phyloP scores from a whole-genome alignment of 768 basidiomycete species.

The Tubosaeta sp. region DNA sequence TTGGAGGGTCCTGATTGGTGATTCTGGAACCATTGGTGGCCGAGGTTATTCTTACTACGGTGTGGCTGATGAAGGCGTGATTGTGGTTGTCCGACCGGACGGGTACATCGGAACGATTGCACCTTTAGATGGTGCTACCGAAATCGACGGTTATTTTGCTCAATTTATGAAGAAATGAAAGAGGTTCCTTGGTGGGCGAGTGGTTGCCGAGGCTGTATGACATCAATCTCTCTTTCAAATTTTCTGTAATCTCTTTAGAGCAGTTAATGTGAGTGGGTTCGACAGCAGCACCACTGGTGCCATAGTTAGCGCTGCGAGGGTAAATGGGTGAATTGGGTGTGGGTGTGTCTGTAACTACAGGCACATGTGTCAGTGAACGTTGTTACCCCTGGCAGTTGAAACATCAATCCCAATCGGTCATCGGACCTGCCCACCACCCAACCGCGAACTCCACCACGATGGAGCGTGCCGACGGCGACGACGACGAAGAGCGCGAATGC shows the following conservation, averaged over 20 bases:
- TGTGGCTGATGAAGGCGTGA: slow-evolving; percentile 23
- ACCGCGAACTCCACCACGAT: too few species aligned
- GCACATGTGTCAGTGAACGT: too few species aligned
- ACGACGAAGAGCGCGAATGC: too few species aligned
- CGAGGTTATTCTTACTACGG: slow-evolving; percentile 57
- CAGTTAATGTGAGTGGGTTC: not conserved
- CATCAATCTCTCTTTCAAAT: not conserved
- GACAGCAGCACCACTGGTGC: too few species aligned
- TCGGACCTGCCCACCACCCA: too few species aligned
- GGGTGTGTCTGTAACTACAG: too few species aligned
- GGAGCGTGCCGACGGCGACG: too few species aligned
- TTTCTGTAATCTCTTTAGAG: not conserved
- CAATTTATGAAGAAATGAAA: slow-evolving; percentile 33
- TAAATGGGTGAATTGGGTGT: too few species aligned
- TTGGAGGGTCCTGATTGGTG: slow-evolving; percentile 59
- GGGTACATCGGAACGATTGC: slow-evolving; percentile 60
- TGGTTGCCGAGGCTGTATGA: not conserved
- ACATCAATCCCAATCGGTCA: too few species aligned
- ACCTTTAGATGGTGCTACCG: slow-evolving; percentile 37
- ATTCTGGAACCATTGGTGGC: slow-evolving; percentile 48
- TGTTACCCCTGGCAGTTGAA: too few species aligned
- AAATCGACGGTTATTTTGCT: slow-evolving; percentile 46
- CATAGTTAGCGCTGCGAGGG: too few species aligned
- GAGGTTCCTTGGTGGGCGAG: not conserved
- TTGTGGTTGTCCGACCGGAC: slow-evolving; percentile 30